Evolutionary conservation across 139 green algal genomes (phyloP), one percentile per base, ranked within the genome.

Genomic region (Chlorella sp.): DNA sequence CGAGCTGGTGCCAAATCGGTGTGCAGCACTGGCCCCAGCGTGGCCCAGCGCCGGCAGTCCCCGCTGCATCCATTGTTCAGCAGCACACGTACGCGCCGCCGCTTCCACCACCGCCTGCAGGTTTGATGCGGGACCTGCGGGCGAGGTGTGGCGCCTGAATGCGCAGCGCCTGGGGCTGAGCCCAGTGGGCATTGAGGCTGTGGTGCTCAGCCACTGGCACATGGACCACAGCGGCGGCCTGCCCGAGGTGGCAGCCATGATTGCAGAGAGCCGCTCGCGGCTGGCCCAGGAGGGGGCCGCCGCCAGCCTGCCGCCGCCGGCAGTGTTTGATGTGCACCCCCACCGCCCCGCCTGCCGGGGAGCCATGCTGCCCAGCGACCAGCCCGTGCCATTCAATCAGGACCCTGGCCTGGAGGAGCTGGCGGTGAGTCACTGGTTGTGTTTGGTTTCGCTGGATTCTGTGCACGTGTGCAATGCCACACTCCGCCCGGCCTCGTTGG

Each of bases 191-290:
- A 85, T 88, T 28, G 76, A 88, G 40, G 88, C 64, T 16, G 82
- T 76, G 13, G 85, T 91, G n/a, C 85, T 91, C 14, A 88, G 76
- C 65, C 88, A 91, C 79, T 91, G 88, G 84, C 84, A 88, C 69
- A 43, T 81, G 3, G 84, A 88, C 54, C 84, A 88, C 69, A 82
- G 69, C 34, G 77, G 73, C 13, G 84, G 84, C 16, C 56, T 88
- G 11, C 46, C 62, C 16, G 78, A 36, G 44, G 85, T 82, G 43
- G 85, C 85, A 0, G 20, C 2, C 32, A 60, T 73, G 65, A 43
- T 73, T 73, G 65, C 65, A 30, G n/a, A 73, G 65, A 32, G 17
- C 6, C 65, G n/a, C n/a, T 22, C n/a, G 72, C 0, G 74, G 30
- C 65, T 41, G 16, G 20, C 20, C 20, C 60, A 32, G 20, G 6